Evolutionary conservation across 2,329 filamentous ascomycete genomes (phyloP).

Genomic region (Atkinsonella hypoxylon): DNA sequence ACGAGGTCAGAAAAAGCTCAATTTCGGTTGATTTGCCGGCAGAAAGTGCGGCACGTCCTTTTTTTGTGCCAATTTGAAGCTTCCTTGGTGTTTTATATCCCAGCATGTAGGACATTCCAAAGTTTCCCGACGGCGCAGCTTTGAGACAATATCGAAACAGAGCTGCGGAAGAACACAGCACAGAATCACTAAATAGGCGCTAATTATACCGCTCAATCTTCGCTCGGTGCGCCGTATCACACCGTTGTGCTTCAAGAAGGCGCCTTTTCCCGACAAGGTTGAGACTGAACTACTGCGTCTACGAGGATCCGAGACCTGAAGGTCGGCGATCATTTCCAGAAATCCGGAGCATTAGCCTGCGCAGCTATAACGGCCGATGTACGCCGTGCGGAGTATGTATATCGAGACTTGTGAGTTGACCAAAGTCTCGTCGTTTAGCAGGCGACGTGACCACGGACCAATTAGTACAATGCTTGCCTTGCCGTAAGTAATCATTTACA

Average conservation of each 20-base stretch:
- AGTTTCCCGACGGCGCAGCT: neutral
- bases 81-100: neutral
- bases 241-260: too few species aligned
- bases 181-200: too few species aligned
- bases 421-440: neutral
- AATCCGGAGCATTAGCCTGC: neutral
- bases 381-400: neutral
- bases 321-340: neutral
- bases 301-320: too few species aligned
- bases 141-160: neutral
- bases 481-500: neutral
- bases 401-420: neutral
- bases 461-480: neutral
- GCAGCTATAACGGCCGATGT: neutral
- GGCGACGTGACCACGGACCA: neutral
- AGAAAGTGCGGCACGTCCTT: neutral
- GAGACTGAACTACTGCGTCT: too few species aligned
- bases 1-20: conserved; percentile 48
- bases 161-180: too few species aligned
- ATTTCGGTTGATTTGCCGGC: conserved; percentile 37
- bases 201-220: too few species aligned
- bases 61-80: neutral
- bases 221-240: too few species aligned
- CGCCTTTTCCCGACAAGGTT: too few species aligned
- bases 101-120: neutral